Base-by-base conservation (phyloP, 257 asterid genomes). In the Solanum medicagineum region DNA sequence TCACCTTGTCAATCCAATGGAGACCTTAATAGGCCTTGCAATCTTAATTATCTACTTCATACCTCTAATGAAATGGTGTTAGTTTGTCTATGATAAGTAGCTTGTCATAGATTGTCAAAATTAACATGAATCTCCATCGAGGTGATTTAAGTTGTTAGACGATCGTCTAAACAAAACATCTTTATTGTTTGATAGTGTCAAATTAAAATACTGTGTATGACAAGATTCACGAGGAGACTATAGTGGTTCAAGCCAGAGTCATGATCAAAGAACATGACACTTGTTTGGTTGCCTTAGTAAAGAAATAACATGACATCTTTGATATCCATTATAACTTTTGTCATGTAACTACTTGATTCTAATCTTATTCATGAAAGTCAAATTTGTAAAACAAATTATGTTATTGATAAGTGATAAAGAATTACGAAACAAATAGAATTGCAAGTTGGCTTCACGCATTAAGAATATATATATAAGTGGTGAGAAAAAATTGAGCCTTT, bases 281-380 rank as follows among this genome's bases (percentile, higher is more conserved):
- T 36, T 36, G 42, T 36, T 36, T 36, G 42, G 1, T 36, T 36
- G 42, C 0, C 6, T 36, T 36, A 4, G 42, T 36, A 4, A 36
- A 36, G 42, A 5, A 36, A 36, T 36, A 36, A 36, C 5, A 36
- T 36, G 42, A 36, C 1, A 5, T 36, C 5, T 36, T 36, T 36
- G 42, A 0, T 36, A 4, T 36, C 1, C 5, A 36, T 5, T 36
- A 36, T 36, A 36, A 36, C 1, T 36, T 36, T 36, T 36, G 6
- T 4, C 42, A 36, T 36, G 2, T 36, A 36, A 36, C 42, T 5
- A 36, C 47, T 44, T 6, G 9, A 44, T 44, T 8, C 9, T 8
- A 44, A 7, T 0, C 6, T 1, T 44, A 36, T 44, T 44, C 10
- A 60, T n/a, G 8, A 60, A n/a, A n/a, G 8, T 0, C 0, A 4